phyloP scores from a whole-genome alignment of 2,329 filamentous ascomycete genomes.

The Dothiorella sarmentorum region DNA sequence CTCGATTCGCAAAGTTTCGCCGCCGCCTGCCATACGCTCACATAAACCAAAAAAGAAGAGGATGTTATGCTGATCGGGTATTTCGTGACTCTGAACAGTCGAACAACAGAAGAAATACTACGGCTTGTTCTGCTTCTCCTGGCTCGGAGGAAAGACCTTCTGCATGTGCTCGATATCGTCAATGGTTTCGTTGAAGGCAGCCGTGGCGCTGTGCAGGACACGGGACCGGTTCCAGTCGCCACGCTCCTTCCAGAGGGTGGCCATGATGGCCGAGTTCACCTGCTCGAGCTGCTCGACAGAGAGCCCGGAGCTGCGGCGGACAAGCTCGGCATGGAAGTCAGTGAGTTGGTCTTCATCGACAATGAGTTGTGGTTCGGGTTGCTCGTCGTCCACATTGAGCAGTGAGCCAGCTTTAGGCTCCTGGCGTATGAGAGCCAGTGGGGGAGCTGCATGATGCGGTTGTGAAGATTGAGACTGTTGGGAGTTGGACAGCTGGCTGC shows the following conservation, averaged over 20 bases:
- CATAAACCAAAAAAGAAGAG: no score
- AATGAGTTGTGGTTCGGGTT: constrained; percentile 32
- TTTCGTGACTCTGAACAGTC: no score
- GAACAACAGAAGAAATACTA: background rate
- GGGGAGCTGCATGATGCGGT: constrained; percentile 21
- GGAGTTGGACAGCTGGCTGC: constrained; percentile 38
- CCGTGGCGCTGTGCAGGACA: constrained; percentile 61
- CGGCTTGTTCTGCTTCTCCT: constrained; percentile 26
- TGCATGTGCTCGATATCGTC: constrained; percentile 61
- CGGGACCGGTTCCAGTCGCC: constrained; percentile 78
- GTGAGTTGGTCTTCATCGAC: constrained; percentile 53
- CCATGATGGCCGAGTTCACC: constrained; percentile 86
- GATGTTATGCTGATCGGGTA: no score
- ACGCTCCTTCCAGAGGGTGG: constrained; percentile 76
- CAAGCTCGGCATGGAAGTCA: constrained; percentile 61
- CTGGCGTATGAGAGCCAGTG: constrained; percentile 23
- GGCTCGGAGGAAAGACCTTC: constrained; percentile 40
- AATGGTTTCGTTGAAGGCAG: constrained; percentile 73
- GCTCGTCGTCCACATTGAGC: constrained; percentile 37
- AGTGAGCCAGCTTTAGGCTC: constrained; percentile 38
- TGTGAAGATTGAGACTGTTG: constrained; percentile 38
- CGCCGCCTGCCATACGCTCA: no score
- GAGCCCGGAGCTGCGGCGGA: constrained; percentile 67
- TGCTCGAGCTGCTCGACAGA: constrained; percentile 94
- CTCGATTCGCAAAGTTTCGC: no score